phyloP scores from a whole-genome alignment of 805 yeast species.

The Candida gorgasii region DNA sequence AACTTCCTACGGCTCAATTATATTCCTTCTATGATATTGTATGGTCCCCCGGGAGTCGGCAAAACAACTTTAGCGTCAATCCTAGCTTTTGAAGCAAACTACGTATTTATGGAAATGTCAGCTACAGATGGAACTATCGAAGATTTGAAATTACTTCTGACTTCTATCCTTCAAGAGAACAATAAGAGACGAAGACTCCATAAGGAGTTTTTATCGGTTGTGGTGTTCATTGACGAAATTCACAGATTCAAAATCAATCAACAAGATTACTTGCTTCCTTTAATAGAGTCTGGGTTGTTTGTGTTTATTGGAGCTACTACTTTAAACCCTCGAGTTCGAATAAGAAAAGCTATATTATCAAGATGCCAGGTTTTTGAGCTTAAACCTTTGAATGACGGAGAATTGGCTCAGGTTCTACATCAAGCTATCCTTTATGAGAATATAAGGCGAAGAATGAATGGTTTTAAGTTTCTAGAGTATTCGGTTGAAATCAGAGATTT shows the following conservation, averaged over 20 bases:
- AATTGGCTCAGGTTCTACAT: slow-evolving; percentile 52
- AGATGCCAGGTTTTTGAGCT: slow-evolving; percentile 81
- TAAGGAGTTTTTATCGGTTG: slow-evolving; percentile 23
- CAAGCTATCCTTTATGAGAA: slow-evolving; percentile 53
- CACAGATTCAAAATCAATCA: slow-evolving; percentile 85
- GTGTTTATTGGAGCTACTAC: slow-evolving; percentile 95
- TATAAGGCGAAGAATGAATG: slow-evolving; percentile 17
- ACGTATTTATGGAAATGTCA: slow-evolving; percentile 74
- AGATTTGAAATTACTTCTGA: slow-evolving; percentile 65
- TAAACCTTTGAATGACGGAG: slow-evolving; percentile 49
- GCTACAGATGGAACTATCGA: slow-evolving; percentile 74
- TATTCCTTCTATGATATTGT: slow-evolving; percentile 82
- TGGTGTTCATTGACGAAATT: slow-evolving; percentile 88
- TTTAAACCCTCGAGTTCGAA: slow-evolving; percentile 81
- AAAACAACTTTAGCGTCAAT: slow-evolving; percentile 82
- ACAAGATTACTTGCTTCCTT: slow-evolving; percentile 84
- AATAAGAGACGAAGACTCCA: slow-evolving; percentile 47
- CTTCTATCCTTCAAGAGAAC: slow-evolving; percentile 46
- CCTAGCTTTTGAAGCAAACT: slow-evolving; percentile 53
- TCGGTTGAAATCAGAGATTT: slow-evolving; percentile 15
- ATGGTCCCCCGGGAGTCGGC: slow-evolving; percentile 98
- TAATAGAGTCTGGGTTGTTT: slow-evolving; percentile 80
- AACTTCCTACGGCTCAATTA: slow-evolving; percentile 64
- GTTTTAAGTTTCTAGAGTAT: slow-evolving; percentile 18
- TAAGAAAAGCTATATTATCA: slow-evolving; percentile 80